Evolutionary conservation across 164 flowering plant genomes (phyloP).

Genomic region (Aristolochia contorta): DNA sequence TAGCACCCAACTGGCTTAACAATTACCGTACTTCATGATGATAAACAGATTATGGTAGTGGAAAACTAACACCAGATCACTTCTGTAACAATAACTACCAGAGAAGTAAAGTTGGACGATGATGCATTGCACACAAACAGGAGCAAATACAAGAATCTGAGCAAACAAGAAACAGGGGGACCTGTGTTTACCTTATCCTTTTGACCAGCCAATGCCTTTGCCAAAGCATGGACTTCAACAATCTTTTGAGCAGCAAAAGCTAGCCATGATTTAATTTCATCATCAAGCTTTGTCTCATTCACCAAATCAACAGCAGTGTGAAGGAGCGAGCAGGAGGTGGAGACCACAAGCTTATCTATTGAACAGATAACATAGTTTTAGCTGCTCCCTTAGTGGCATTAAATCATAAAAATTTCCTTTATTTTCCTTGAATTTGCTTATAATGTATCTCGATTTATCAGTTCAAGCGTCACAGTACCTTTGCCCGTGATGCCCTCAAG

Average conservation of each 20-base stretch:
- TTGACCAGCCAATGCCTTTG: constrained; percentile 23
- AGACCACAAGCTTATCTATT: constrained; percentile 20
- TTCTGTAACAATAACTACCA: neutral
- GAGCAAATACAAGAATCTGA: neutral
- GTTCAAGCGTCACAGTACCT: neutral
- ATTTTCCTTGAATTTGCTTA: too few relatives aligned
- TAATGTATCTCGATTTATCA: neutral
- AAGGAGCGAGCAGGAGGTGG: constrained; percentile 26
- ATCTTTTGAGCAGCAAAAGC: constrained; percentile 31
- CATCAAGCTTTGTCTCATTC: constrained; percentile 25
- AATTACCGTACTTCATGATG: too few relatives aligned
- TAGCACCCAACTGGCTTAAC: too few relatives aligned
- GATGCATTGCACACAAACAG: neutral
- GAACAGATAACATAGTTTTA: neutral
- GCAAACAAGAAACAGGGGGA: neutral
- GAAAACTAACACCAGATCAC: too few relatives aligned
- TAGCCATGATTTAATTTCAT: constrained; percentile 27
- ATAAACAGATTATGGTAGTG: too few relatives aligned
- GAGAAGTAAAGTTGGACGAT: neutral
- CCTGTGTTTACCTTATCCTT: constrained; percentile 15
- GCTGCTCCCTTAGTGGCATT: neutral
- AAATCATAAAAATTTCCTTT: neutral
- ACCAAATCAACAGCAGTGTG: constrained; percentile 30
- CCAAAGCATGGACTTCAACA: constrained; percentile 27
- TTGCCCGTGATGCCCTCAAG: constrained; percentile 1